Conservation (phyloP, 768 basidiomycete genomes). For the Lactarius akahatsu region DNA sequence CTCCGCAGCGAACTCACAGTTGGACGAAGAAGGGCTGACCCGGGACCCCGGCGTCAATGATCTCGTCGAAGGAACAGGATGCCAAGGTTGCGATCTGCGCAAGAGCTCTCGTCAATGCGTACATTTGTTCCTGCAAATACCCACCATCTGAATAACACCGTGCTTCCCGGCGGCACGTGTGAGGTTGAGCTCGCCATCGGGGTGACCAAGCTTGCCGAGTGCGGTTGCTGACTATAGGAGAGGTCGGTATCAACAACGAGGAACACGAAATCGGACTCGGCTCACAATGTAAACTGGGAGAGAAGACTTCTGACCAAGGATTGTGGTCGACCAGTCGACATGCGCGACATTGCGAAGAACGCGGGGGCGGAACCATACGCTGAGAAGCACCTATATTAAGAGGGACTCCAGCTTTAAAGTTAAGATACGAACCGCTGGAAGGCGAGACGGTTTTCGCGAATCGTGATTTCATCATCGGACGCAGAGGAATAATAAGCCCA, state of each 20-base stretch:
- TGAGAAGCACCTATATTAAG: neutral
- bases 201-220: conserved; percentile 91
- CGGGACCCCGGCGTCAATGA: conserved; percentile 77
- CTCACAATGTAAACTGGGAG: conserved; percentile 83
- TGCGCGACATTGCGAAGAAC: conserved; percentile 73
- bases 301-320: conserved; percentile 70
- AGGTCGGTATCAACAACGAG: neutral
- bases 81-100: conserved; percentile 89
- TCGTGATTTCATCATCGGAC: conserved; percentile 91
- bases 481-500: conserved; percentile 99
- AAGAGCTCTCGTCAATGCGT: neutral
- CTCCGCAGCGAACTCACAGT: conserved; percentile 46
- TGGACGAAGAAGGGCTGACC: conserved; percentile 86
- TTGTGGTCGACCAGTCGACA: conserved; percentile 81
- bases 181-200: conserved; percentile 91
- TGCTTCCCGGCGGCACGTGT: conserved; percentile 86
- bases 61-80: conserved; percentile 93
- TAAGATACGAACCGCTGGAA: conserved; percentile 67
- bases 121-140: neutral
- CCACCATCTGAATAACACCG: conserved; percentile 68
- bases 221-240: conserved; percentile 66
- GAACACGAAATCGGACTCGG: neutral
- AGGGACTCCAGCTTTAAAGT: neutral
- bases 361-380: conserved; percentile 38
- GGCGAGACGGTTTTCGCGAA: conserved; percentile 85